Evolutionary conservation across 1,284 basidiomycete species (phyloP), one percentile per base, ranked within the genome.

Genomic region (Afroboletus lepidellus): DNA sequence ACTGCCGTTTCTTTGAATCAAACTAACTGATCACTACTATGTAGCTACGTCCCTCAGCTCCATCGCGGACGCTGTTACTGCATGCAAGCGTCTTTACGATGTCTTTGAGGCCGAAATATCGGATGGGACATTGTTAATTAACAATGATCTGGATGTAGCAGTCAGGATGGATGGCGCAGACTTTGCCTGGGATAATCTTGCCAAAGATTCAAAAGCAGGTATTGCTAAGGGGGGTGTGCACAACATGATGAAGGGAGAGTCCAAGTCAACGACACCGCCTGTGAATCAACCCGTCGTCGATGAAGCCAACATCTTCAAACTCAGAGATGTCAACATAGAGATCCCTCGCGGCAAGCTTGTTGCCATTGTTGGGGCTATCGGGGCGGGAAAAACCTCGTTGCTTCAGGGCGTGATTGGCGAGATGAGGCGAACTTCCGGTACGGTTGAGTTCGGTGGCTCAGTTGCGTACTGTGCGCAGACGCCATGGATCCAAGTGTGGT

Each of bases 401-500:
- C 72, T 92, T 37, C 87, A 90, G 59, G 89, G 85, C 30, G 67
- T 92, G 21, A 83, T 94, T 56, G 91, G 92, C 12, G 90, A 92
- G 65, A 92, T 92, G 89, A 75, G 85, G 53, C 73, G 74, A 51
- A 83, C 79, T 0, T 65, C 70, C 16, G 88, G 89, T 7, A 79
- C 70, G n/a, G 79, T 88, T 30, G 76, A 71, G 25, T 90, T 91
- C 60, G 85, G 89, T 41, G 90, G 87, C 1, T 77, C 76, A 8
- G 79, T 94, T 1, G 86, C 82, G 0, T 95, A 94, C 71, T 93
- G 90, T 65, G 82, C 91, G 3, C 92, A 94, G 67, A 83, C 77
- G 21, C 87, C 92, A 2, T 96, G 93, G 92, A 94, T 96, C 50
- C 92, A 94, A 76, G 84, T 70, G 56, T 54, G 58, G 11, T 42